phyloP scores from a whole-genome alignment of 192 early-diverging fungal species.

The Kappamyces sp. region DNA sequence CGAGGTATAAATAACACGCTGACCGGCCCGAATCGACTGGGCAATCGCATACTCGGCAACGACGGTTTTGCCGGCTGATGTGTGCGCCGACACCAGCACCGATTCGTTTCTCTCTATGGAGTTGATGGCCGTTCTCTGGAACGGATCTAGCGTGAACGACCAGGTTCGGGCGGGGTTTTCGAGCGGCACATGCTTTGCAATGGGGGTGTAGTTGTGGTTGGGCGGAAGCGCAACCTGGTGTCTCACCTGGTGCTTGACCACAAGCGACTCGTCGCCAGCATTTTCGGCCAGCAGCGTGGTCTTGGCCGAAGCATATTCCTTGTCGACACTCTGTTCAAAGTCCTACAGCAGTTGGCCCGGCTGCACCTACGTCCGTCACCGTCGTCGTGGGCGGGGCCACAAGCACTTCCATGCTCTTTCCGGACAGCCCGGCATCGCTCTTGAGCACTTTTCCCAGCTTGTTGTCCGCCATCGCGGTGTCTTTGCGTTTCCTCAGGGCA shows the following conservation, averaged over 20 bases:
- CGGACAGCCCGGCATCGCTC: too few relatives aligned
- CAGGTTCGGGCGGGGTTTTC: slow-evolving; percentile 78
- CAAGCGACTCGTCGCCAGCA: slow-evolving; percentile 25
- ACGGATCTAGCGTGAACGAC: slow-evolving; percentile 90
- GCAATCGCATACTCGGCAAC: slow-evolving; percentile 99
- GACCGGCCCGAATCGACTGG: slow-evolving; percentile 75
- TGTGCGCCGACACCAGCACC: slow-evolving; percentile 94
- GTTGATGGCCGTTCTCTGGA: slow-evolving; percentile 81
- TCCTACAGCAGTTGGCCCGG: background rate
- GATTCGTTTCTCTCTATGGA: slow-evolving; percentile 89
- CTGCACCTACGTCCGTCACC: too few relatives aligned
- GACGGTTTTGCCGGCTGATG: slow-evolving; percentile 96
- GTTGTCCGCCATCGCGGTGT: too few relatives aligned
- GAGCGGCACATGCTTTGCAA: slow-evolving; percentile 78
- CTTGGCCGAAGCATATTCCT: slow-evolving; percentile 12
- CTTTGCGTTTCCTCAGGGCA: background rate
- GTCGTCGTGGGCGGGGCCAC: too few relatives aligned
- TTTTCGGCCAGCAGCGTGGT: slow-evolving; percentile 20
- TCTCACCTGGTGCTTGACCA: slow-evolving; percentile 59
- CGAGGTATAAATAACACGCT: slow-evolving; percentile 93
- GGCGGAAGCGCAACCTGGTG: slow-evolving; percentile 93
- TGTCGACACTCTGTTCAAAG: slow-evolving; percentile 16
- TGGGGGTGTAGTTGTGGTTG: slow-evolving; percentile 76
- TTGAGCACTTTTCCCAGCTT: too few relatives aligned
- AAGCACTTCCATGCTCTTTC: too few relatives aligned